phyloP scores from a whole-genome alignment of 176 grass and related monocot genomes.

The Dactylis glomerata region DNA sequence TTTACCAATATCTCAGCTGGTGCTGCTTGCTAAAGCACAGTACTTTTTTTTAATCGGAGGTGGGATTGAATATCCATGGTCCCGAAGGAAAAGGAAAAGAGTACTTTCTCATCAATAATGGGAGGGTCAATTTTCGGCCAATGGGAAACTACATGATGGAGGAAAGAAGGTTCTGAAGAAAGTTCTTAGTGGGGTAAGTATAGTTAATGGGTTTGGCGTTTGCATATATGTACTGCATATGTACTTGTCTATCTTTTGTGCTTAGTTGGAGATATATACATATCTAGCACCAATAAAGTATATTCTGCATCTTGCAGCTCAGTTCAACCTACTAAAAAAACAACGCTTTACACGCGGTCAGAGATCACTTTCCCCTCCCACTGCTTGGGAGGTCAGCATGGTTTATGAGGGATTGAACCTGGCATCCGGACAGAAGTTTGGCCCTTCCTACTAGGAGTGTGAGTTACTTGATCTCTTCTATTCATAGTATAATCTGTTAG shows the following conservation, averaged over 20 bases:
- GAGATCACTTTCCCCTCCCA: no score
- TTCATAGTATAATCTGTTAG: slow-evolving; percentile 14
- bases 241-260: neutral
- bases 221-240: neutral
- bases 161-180: slow-evolving; percentile 92
- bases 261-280: neutral
- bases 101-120: slow-evolving; percentile 74
- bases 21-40: slow-evolving; percentile 22
- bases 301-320: slow-evolving; percentile 13
- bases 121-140: slow-evolving; percentile 59
- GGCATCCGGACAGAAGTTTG: slow-evolving; percentile 92
- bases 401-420: slow-evolving; percentile 59
- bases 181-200: slow-evolving; percentile 91
- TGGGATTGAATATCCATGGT: slow-evolving; percentile 97
- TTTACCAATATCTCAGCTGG: neutral
- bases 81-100: slow-evolving; percentile 80
- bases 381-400: no score
- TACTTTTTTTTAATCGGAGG: slow-evolving; percentile 48
- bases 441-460: slow-evolving; percentile 96
- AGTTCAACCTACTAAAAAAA: slow-evolving; percentile 30
- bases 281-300: neutral
- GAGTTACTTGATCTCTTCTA: slow-evolving; percentile 40
- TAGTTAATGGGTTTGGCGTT: slow-evolving; percentile 25
- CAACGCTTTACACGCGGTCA: no score
- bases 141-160: slow-evolving; percentile 82